Evolutionary conservation across 2,329 filamentous ascomycete species (phyloP), one percentile per base, ranked within the genome.

Genomic region (Ramularia collo-cygni): DNA sequence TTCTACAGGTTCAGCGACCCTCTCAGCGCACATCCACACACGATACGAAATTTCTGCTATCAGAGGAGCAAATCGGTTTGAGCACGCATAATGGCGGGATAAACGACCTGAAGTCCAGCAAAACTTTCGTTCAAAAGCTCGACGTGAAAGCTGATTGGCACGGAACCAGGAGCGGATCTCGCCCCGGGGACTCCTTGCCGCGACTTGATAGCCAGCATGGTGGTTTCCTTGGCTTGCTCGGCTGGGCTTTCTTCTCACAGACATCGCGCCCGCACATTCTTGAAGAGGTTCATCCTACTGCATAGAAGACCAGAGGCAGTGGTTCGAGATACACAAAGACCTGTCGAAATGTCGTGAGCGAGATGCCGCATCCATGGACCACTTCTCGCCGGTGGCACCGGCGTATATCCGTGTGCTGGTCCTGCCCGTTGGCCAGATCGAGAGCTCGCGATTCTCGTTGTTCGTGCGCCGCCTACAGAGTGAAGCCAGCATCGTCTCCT

Each of bases 381-480:
- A 85, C 65, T 78, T 95, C 64, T 84, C 89, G 63, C 88, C 90
- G 65, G 80, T 89, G 70, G 85, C 89, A 65, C 88, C 88, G 62
- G 90, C 88, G 69, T 84, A 85, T 74, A 79, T 96, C 60, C 85
- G 85, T 69, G 86, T 83, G 48, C 77, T 95, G 54, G 76, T 95
- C 44, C 71, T 96, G 46, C 92, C 92, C 39, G 74, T 94, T 52
- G 90, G 90, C 38, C 82, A 78, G 59, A 92, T 96, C 62, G 89
- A 81, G 62, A 78, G 81, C 46, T 81, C 83, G 38, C 78, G 85
- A 44, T 96, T 95, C 64, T 66, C 80, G 53, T 72, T 75, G 50
- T 94, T 95, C 62, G 75, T 90, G 50, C 76, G 83, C 47, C 77
- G 86, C 55, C 71, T 98, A 46, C 81, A 84, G 59, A 70, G 76